Base-by-base conservation (phyloP, 192 early-diverging fungal species). In the Coemansia sp. region DNA sequence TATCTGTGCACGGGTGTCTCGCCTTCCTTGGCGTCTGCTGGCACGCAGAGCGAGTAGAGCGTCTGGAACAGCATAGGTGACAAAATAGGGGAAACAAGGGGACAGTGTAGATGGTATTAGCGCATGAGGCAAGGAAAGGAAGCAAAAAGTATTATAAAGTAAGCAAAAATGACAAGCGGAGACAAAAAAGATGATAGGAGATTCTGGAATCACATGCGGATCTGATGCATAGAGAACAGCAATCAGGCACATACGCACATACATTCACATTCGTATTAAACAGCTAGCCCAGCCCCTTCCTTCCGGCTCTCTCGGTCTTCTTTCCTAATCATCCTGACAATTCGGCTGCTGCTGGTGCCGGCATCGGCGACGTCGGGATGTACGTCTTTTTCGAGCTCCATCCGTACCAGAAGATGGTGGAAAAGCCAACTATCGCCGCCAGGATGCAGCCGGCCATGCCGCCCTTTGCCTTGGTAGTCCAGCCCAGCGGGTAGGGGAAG, bases 331-430 rank as follows among this genome's bases (percentile, higher is more conserved):
- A 25, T 25, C 45, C 25, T 23, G 22, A 23, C 23, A 3, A 11
- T 4, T n/a, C n/a, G 5, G 22, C 22, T 23, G 45, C 45, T 6
- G 20, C 6, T 13, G 13, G 38, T 13, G 38, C 17, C 14, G 38
- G 45, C 6, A 7, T 15, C 41, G 41, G 41, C 42, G 23, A 25
- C 11, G 45, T 3, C 7, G 23, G 37, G 23, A 13, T 41, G 60
- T 76, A 76, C 22, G 22, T 44, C 33, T 41, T 37, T 37, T 70
- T 53, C 10, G 67, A 62, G 60, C 60, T 79, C 76, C 76, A 79
- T 1, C 76, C 76, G 11, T 89, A 93, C 91, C 90, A 95, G 48
- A 91, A 41, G 38, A 95, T 88, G 6, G 89, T 83, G 14, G 60
- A 79, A 50, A 92, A 82, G 60, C 93, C 93, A 50, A 92, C 41